Conservation (phyloP, 257 asterid species). For the Nemophila menziesii region DNA sequence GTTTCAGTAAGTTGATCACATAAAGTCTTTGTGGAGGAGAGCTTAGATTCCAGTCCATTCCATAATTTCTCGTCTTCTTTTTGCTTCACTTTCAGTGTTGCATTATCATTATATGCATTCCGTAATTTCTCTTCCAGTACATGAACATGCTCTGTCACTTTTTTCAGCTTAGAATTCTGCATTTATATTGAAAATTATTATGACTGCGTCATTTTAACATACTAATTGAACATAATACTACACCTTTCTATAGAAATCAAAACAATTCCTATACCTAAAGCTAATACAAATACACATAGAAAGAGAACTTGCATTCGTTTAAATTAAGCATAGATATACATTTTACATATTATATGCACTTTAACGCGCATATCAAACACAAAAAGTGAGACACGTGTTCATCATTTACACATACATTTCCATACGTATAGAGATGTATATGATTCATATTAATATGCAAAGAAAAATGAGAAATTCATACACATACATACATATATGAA, state of each 20-base stretch:
- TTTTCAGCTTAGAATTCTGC: slow-evolving; percentile 84
- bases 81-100: slow-evolving; percentile 70
- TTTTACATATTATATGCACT: no score
- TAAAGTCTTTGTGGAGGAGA: slow-evolving; percentile 58
- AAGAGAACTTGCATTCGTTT: no score
- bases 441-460: not conserved
- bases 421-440: slow-evolving; percentile 1
- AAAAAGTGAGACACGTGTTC: not conserved
- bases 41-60: slow-evolving; percentile 84
- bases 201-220: slow-evolving; percentile 7
- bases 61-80: slow-evolving; percentile 96
- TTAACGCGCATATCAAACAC: not conserved
- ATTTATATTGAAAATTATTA: slow-evolving; percentile 16
- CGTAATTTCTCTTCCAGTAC: slow-evolving; percentile 79
- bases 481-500: not conserved
- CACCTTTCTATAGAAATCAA: not conserved
- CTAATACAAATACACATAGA: not conserved
- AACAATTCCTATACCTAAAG: not conserved
- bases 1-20: slow-evolving; percentile 83
- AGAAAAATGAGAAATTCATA: slow-evolving; percentile 4
- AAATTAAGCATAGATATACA: not conserved
- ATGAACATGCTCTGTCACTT: slow-evolving; percentile 50
- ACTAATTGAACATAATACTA: not conserved
- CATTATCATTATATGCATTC: slow-evolving; percentile 76
- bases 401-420: not conserved